Evolutionary conservation across 805 yeast genomes (phyloP), one percentile per base, ranked within the genome.

Genomic region (Ogataea populi-albae): DNA sequence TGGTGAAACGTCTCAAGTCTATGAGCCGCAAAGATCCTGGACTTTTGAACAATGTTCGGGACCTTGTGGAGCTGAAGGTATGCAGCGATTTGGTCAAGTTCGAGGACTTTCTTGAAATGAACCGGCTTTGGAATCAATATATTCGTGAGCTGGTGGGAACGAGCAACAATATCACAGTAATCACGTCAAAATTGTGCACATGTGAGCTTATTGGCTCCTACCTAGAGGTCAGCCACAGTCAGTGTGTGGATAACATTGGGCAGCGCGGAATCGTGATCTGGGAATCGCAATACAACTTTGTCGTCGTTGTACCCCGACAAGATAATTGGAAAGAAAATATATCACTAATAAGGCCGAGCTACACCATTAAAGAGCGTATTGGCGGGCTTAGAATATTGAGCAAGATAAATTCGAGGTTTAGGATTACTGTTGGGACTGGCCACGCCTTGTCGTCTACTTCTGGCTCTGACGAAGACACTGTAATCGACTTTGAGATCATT

Each of bases 181-280:
- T 78, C 1, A 57, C 83, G 15, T 64, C 75, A 5, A 78, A 81
- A 46, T 61, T 88, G 26, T 72, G 91, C 1, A 71, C 81, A 41
- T 86, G 93, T 2, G 97, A 88, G 51, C 83, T 74, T 59, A 82
- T 81, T 48, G 96, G 97, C 3, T 75, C 93, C n/a, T 55, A 59
- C 26, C 38, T 87, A 10, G 68, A 67, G 10, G 88, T 88, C 0
- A 49, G 67, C 2, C 71, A 75, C 30, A 68, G 86, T n/a, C 60
- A 62, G 15, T 82, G 81, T 49, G 62, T 68, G 4, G 71, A 75
- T 32, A 52, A 75, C 37, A 67, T 81, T 6, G 94, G 93, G 0
- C 49, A 70, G 21, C 46, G 65, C 24, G 97, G 97, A 0, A 83
- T 88, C 4, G 85, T 88, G 2, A 63, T 86, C 2, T 85, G 93